These are phyloP conservation scores for Uronychia binucleata DNA, from an alignment of 73 alveolate species.

Conservation along the genomic window DNA sequence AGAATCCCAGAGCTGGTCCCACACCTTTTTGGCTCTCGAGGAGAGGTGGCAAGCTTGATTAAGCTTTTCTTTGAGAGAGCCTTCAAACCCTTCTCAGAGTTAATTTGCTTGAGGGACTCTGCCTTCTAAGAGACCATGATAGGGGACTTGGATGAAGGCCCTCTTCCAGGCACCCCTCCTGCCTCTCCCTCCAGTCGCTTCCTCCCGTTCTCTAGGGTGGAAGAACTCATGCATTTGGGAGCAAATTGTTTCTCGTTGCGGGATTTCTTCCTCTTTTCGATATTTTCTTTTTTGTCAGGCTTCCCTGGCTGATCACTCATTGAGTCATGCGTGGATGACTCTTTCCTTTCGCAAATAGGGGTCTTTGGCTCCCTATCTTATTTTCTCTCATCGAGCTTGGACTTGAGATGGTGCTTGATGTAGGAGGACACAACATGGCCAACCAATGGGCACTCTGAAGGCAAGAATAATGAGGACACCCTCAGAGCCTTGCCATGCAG, in stretches of 20 bases:
- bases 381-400: constrained; percentile 28
- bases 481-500: constrained; percentile 72
- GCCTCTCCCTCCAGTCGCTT: not conserved
- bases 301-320: not conserved
- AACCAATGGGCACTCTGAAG: constrained; percentile 66
- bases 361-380: constrained; percentile 15
- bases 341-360: not conserved
- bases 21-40: not conserved
- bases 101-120: not conserved
- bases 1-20: not conserved
- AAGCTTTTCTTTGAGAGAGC: not conserved
- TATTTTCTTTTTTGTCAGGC: not conserved
- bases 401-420: constrained; percentile 54
- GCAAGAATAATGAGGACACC: constrained; percentile 44
- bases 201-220: not conserved
- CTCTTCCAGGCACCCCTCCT: not conserved
- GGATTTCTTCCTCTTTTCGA: not conserved
- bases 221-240: too few relatives aligned
- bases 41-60: not conserved
- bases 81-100: not conserved
- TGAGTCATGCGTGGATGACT: not conserved
- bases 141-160: not conserved
- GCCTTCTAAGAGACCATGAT: not conserved
- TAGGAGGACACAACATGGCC: constrained; percentile 57
- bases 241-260: not conserved